Base-by-base conservation (phyloP, 192 early-diverging fungal genomes). In the Haplosporangium gracile region DNA sequence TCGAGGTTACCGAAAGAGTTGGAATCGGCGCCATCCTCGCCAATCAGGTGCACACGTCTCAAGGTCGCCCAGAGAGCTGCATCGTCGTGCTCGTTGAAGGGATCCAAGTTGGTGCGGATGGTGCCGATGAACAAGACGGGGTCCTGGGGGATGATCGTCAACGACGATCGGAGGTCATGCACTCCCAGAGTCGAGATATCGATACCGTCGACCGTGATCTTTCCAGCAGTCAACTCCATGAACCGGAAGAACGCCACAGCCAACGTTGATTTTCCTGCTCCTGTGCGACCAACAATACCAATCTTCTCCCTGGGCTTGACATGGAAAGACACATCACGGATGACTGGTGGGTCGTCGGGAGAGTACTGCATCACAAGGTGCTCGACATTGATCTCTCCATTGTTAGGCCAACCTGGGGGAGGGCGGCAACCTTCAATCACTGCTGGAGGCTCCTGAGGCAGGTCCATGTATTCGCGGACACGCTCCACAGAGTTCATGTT, bases 251-350 rank as follows among this genome's bases (percentile, higher is more conserved):
- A 91, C 0, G 96, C 91, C 72, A 96, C 89, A 10, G 93, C 93
- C 60, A 98, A 75, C 0, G 95, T 95, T 29, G 94, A 95, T 70
- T 94, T 94, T 74, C 93, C 93, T 13, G 93, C 89, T 40, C 93
- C 93, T 38, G 93, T 94, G 16, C 97, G 92, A 18, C 97, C 97
- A 68, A 98, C 97, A 65, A 99, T 94, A 53, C 97, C 98, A 79
- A 99, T 95, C 82, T 97, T 97, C 87, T 93, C 92, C 29, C 89
- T 77, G 15, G 94, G 91, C 4, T 89, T 89, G 60, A 97, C 93
- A 4, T 84, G 47, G 69, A 98, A 94, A 20, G 93, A 93, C 16
- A 99, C 85, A 69, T 93, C 88, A 39, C 92, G 88, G 68, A 95
- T 95, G 22, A 99, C 92, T 15, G 97, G 95, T 9, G 93, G 94